Conservation (phyloP, 1,284 basidiomycete genomes). For the Ceratobasidium sp. region DNA sequence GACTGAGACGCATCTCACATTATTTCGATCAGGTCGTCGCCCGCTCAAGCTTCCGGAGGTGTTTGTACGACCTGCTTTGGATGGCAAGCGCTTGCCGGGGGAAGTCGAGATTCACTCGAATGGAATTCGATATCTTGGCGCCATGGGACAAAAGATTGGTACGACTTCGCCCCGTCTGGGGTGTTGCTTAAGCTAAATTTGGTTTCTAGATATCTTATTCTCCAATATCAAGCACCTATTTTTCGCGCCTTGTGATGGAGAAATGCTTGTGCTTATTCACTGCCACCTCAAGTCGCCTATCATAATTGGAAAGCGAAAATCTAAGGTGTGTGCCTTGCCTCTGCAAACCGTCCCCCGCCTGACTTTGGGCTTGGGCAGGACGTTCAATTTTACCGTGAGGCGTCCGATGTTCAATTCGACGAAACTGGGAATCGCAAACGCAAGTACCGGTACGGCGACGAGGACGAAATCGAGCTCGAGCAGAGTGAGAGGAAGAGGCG, state of each 20-base stretch:
- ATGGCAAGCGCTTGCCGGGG: conserved; percentile 91
- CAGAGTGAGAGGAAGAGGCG: conserved; percentile 93
- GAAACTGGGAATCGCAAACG: conserved; percentile 99
- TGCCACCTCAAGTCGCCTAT: conserved; percentile 95
- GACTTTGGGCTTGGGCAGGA: conserved; percentile 62
- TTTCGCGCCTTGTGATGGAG: conserved; percentile 98
- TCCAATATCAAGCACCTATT: conserved; percentile 98
- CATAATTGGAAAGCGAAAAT: conserved; percentile 99
- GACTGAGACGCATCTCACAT: conserved; percentile 42
- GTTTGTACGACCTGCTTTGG: conserved; percentile 90
- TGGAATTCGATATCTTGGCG: conserved; percentile 91
- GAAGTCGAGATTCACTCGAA: conserved; percentile 98
- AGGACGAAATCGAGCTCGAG: conserved; percentile 99
- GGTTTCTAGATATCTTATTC: conserved; percentile 82
- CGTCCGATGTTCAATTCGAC: conserved; percentile 96
- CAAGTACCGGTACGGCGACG: conserved; percentile 96
- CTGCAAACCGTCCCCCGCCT: background rate
- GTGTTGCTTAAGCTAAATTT: conserved; percentile 24
- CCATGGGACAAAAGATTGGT: conserved; percentile 91
- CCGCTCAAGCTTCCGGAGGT: conserved; percentile 88
- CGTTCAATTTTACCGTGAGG: conserved; percentile 98
- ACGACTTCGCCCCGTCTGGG: conserved; percentile 49
- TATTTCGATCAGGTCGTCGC: conserved; percentile 59
- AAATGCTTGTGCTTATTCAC: conserved; percentile 93
- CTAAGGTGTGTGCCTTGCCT: conserved; percentile 65